A percentile compares a stretch with the other conserved stretches of the same genome.
These are phyloP conservation scores for Zygoascus flipseniorum DNA, from an alignment of 805 yeast genomes.

Conservation along the genomic window DNA sequence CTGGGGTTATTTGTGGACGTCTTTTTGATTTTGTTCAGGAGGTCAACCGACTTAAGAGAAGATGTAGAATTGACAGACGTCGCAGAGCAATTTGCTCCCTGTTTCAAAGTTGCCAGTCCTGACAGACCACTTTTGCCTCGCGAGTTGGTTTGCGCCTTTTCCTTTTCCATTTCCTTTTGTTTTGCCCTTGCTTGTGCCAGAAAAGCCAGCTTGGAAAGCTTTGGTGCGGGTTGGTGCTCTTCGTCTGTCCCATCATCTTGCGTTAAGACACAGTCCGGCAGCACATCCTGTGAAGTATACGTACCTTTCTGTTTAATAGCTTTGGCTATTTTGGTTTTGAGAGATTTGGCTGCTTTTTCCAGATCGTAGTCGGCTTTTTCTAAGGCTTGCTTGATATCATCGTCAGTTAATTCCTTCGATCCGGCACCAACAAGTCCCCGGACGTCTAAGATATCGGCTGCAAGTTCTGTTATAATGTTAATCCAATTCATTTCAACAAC, in stretches of 20 bases:
- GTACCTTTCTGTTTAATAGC: conserved; percentile 11
- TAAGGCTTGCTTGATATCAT: conserved; percentile 47
- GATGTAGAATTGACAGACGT: neutral
- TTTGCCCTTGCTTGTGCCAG: conserved; percentile 6
- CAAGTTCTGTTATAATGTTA: conserved; percentile 15
- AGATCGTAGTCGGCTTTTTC: conserved; percentile 53
- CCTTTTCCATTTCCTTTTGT: neutral
- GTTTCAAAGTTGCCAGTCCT: neutral
- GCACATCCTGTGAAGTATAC: neutral
- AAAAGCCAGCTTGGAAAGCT: conserved; percentile 3
- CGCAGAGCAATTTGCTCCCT: neutral
- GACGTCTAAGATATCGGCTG: conserved; percentile 18
- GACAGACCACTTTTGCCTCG: neutral
- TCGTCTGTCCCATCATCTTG: neutral
- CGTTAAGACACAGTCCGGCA: neutral
- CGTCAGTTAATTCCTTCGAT: conserved; percentile 36
- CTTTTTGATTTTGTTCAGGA: conserved; percentile 4
- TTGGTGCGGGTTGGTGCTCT: neutral
- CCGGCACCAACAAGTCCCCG: conserved; percentile 19
- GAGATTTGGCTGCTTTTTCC: conserved; percentile 42
- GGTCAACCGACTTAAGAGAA: conserved; percentile 3
- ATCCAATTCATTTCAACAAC: neutral
- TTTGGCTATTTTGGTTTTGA: conserved; percentile 25
- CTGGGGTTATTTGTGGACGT: neutral
- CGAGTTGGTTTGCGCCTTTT: neutral